Conservation (phyloP, 805 yeast species). For the Pichia phayaonensis region DNA sequence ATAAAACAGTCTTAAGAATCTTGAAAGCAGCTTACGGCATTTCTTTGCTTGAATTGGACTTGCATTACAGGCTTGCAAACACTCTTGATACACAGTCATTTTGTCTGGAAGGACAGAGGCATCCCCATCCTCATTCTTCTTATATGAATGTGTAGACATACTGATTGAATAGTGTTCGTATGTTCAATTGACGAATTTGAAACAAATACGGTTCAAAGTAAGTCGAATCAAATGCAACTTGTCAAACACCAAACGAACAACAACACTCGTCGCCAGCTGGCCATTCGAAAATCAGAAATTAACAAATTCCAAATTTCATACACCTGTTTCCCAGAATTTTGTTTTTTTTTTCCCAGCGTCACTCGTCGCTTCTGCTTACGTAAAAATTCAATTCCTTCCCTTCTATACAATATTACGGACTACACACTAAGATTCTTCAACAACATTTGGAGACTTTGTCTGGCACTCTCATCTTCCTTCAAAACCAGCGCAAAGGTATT, state of each 20-base stretch:
- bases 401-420: not conserved
- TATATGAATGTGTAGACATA: constrained; percentile 81
- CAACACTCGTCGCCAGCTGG: not conserved
- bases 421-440: constrained; percentile 41
- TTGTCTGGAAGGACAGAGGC: constrained; percentile 74
- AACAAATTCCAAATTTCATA: not conserved
- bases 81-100: constrained; percentile 96
- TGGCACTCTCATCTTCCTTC: constrained; percentile 83
- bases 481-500: constrained; percentile 74
- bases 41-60: constrained; percentile 82
- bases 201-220: not conserved
- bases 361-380: not conserved
- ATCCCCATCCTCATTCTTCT: constrained; percentile 73
- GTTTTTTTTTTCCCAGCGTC: not conserved
- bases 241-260: not conserved
- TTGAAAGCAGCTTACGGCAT: constrained; percentile 76
- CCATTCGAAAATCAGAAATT: not conserved
- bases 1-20: constrained; percentile 73
- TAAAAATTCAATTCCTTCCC: not conserved
- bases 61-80: constrained; percentile 86
- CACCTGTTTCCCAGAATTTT: not conserved
- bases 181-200: not conserved
- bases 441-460: constrained; percentile 78
- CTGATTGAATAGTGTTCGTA: not conserved
- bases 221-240: not conserved